Evolutionary conservation across 306 rosid genomes (phyloP), one percentile per base, ranked within the genome.

Genomic region (cucumber (Cucumis sativus)): DNA sequence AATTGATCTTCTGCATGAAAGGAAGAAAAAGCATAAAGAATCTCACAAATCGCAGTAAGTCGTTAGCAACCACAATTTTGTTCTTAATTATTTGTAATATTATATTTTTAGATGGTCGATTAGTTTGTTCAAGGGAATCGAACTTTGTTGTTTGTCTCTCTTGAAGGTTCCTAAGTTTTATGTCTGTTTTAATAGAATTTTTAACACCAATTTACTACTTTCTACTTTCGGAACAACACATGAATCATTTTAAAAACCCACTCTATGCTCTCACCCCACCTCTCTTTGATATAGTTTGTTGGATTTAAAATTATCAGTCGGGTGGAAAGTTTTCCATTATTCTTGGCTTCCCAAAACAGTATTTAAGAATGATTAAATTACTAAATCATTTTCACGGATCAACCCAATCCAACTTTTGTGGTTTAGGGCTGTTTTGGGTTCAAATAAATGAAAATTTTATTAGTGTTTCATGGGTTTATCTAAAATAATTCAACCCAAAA

Each of bases 1-100:
- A 4, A 6, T 51, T 66, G 87, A 84, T 77, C 63, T 68, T 33
- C 79, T 92, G n/a, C 82, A 73, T 81, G 83, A 86, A 74, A 82
- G 99, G 83, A 92, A 85, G 86, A 87, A 78, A 86, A 89, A 86
- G 56, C 77, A 88, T 56, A 84, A 83, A n/a, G 92, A 79, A 82
- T 84, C 90, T 69, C 41, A 83, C 76, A 72, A 83, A 66, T 51
- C 87, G 12, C 23, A 56, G 79, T 41, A 77, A 49, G 61, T 52
- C 10, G 5, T 28, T 0, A 28, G 41, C 62, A 30, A 72, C 47
- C 43, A 9, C 43, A 72, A 30, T 72, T 72, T 72, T 72, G 77
- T 10, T 47, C 25, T 11, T 28, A 28, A 28, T 7, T 23, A 25
- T 51, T 72, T 30, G 60, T 71, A 71, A 15, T 47, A 33, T 17